Evolutionary conservation across 2,329 filamentous ascomycete species (phyloP), one percentile per base, ranked within the genome.

Genomic region (Tothia fuscella): DNA sequence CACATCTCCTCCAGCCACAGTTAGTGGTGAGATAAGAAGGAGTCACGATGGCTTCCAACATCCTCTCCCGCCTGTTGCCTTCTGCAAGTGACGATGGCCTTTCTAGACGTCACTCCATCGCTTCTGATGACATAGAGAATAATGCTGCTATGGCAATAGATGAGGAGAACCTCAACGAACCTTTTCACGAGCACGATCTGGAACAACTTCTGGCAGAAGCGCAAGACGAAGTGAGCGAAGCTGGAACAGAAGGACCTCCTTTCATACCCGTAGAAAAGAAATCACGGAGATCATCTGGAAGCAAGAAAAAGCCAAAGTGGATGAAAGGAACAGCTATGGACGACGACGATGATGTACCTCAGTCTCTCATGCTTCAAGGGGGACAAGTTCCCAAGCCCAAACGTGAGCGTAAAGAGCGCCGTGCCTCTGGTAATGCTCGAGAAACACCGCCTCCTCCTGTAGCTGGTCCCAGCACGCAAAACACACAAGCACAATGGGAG

Each of bases 331-430:
- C 46, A 4, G 50, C 49, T 5, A 29, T 53, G 7, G 71, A 76
- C 37, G 67, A 71, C 26, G 73, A 78, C 50, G 73, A 77, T 38
- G 75, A 79, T 50, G 76, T 81, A 3, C 77, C 77, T 2, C 69
- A 70, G 42, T 80, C 77, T 6, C 59, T 81, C 28, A 59, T 81
- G 22, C 62, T 79, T 29, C 76, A 80, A 57, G 10, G 30, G 47
- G 6, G 47, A 46, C 6, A 46, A 44, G 25, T 31, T 30, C 26
- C 38, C 19, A 16, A 17, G 3, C 42, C 30, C 6, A 29, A 41
- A 21, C 13, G 17, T 29, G 52, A 53, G 28, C 51, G 45, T 34
- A 16, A 21, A 4, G 43, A 32, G 22, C 46, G 46, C 13, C 25
- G 38, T 44, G 41, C 21, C 17, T 14, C 33, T 14, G 30, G 37